phyloP scores from a whole-genome alignment of 192 early-diverging fungal genomes.

The Backusella parvicylindrica region DNA sequence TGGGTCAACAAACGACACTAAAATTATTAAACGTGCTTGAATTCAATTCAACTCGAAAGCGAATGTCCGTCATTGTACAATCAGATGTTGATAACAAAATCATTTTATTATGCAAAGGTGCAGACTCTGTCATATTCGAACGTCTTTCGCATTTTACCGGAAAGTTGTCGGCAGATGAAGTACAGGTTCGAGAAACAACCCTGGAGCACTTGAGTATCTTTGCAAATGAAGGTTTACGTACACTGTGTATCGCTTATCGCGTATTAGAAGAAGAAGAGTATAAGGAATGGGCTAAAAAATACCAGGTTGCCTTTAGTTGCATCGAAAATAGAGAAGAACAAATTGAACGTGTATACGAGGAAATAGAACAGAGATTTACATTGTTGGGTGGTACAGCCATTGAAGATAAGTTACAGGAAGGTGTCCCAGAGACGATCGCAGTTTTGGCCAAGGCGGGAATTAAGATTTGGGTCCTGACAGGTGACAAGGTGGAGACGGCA shows the following conservation, averaged over 20 bases:
- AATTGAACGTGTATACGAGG: slow-evolving; percentile 47
- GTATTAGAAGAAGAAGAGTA: slow-evolving; percentile 53
- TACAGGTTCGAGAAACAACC: slow-evolving; percentile 63
- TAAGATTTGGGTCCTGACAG: slow-evolving; percentile 76
- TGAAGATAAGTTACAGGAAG: slow-evolving; percentile 78
- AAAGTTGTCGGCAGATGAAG: slow-evolving; percentile 22
- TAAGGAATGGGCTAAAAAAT: slow-evolving; percentile 51
- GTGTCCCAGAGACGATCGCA: slow-evolving; percentile 71
- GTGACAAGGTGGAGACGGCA: slow-evolving; percentile 78
- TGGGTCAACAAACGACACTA: slow-evolving; percentile 64
- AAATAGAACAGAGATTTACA: slow-evolving; percentile 57
- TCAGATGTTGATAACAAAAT: slow-evolving; percentile 55
- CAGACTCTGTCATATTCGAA: slow-evolving; percentile 87
- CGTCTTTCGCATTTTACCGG: slow-evolving; percentile 39
- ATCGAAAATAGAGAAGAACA: slow-evolving; percentile 56
- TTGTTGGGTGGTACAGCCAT: slow-evolving; percentile 75
- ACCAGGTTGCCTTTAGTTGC: slow-evolving; percentile 42
- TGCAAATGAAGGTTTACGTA: slow-evolving; percentile 74
- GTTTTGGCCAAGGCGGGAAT: slow-evolving; percentile 60
- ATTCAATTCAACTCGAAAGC: slow-evolving; percentile 91
- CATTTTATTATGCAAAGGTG: slow-evolving; percentile 87
- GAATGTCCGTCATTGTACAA: slow-evolving; percentile 90
- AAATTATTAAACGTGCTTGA: slow-evolving; percentile 69
- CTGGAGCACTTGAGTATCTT: slow-evolving; percentile 79
- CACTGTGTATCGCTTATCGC: slow-evolving; percentile 66